Conservation (phyloP, 2,329 filamentous ascomycete species). For the Exophiala sp. region DNA sequence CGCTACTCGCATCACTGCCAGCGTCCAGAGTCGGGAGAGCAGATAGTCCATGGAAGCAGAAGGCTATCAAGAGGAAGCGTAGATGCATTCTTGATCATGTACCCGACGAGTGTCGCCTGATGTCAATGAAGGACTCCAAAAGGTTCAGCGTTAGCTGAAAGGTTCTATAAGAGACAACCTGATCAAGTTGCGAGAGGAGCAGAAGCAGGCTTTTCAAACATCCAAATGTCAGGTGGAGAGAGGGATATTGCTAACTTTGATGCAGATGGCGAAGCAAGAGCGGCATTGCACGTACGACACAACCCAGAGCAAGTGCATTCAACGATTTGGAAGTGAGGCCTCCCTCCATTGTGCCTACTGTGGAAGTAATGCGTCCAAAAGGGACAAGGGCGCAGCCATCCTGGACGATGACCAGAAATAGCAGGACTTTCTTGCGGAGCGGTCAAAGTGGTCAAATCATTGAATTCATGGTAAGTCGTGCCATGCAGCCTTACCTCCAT, state of each 20-base stretch:
- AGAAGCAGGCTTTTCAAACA: not conserved
- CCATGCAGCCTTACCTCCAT: not conserved
- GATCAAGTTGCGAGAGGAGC: not conserved
- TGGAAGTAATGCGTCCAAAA: not conserved
- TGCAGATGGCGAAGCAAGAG: not conserved
- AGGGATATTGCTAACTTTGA: too few species aligned
- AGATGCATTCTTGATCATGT: slow-evolving; percentile 2
- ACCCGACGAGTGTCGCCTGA: not conserved
- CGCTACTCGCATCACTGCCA: not conserved
- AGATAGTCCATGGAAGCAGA: not conserved
- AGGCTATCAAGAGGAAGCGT: slow-evolving; percentile 1
- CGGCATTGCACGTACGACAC: not conserved
- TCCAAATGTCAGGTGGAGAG: not conserved
- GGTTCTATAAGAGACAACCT: not conserved
- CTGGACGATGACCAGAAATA: not conserved
- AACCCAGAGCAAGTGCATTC: not conserved
- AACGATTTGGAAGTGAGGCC: not conserved
- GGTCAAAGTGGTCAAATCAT: not conserved
- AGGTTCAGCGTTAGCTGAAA: not conserved
- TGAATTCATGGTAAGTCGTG: not conserved
- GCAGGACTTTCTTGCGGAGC: not conserved
- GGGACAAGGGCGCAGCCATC: not conserved
- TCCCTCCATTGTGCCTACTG: not conserved
- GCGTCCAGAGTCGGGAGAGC: slow-evolving; percentile 1
- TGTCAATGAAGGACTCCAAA: not conserved